phyloP scores from a whole-genome alignment of 2,329 filamentous ascomycete genomes.

The Penicillium sp. region DNA sequence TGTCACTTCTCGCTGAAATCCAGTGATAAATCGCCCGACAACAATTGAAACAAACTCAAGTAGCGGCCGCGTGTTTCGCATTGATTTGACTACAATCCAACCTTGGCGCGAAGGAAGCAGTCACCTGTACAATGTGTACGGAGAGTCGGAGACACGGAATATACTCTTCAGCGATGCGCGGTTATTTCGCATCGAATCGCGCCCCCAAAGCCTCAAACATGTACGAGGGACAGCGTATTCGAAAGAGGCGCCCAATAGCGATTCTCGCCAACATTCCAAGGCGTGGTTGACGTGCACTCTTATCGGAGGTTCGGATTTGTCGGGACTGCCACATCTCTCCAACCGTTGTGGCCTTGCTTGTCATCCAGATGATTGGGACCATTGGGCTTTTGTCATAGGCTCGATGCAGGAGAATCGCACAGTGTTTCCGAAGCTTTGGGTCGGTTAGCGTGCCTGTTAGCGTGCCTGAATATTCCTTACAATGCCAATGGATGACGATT shows the following conservation, averaged over 20 bases:
- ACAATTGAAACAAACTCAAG: slow-evolving; percentile 20
- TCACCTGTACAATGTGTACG: not conserved
- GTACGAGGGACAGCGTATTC: slow-evolving; percentile 6
- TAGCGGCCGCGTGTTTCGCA: slow-evolving; percentile 17
- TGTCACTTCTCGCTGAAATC: slow-evolving; percentile 2
- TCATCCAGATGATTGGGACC: slow-evolving; percentile 15
- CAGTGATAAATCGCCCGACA: not conserved
- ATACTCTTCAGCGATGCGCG: not conserved
- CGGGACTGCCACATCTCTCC: not conserved
- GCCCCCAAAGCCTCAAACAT: not conserved
- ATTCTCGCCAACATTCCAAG: slow-evolving; percentile 1
- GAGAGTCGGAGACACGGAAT: not conserved
- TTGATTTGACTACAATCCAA: slow-evolving; percentile 12
- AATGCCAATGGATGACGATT: not conserved
- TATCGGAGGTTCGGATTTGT: not conserved
- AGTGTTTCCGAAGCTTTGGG: slow-evolving; percentile 16
- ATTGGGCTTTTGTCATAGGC: slow-evolving; percentile 8
- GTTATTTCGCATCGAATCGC: not conserved
- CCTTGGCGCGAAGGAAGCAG: not conserved
- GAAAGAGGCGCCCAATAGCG: slow-evolving; percentile 4
- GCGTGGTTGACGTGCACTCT: not conserved
- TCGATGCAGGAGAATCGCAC: slow-evolving; percentile 4
- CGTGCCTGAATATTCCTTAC: slow-evolving; percentile 12
- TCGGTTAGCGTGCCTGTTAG: slow-evolving; percentile 17
- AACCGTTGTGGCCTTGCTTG: slow-evolving; percentile 15